phyloP scores from a whole-genome alignment of 306 rosid species.

The Clitoria ternatea region DNA sequence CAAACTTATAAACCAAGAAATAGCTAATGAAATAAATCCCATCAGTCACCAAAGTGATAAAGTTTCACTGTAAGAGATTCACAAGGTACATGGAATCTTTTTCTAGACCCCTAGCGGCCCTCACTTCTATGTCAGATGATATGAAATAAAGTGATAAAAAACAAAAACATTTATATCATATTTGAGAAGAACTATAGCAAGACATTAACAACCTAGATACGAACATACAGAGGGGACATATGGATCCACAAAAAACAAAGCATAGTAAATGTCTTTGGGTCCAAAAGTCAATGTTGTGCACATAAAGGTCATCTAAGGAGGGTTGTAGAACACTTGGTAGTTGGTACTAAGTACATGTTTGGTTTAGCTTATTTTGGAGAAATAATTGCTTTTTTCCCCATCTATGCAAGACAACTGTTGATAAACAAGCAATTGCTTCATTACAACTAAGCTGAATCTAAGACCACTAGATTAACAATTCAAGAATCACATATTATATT shows the following conservation, averaged over 20 bases:
- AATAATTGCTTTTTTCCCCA: too few relatives aligned
- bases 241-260: neutral
- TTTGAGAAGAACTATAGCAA: neutral
- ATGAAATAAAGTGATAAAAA: conserved; percentile 20
- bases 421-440: too few relatives aligned
- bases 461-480: neutral
- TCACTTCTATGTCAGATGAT: neutral
- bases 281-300: neutral
- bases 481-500: conserved; percentile 6
- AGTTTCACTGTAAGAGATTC: neutral
- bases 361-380: too few relatives aligned
- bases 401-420: too few relatives aligned
- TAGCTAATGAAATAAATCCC: neutral
- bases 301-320: neutral
- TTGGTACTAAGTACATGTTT: too few relatives aligned
- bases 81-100: conserved; percentile 12
- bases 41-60: neutral
- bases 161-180: neutral
- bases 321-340: too few relatives aligned
- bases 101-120: neutral
- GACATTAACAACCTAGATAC: conserved; percentile 1
- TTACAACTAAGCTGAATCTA: too few relatives aligned
- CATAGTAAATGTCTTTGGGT: neutral
- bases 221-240: conserved; percentile 17
- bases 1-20: neutral